Base-by-base conservation (phyloP, 73 alveolate genomes). In the Paramecium caudatum region DNA sequence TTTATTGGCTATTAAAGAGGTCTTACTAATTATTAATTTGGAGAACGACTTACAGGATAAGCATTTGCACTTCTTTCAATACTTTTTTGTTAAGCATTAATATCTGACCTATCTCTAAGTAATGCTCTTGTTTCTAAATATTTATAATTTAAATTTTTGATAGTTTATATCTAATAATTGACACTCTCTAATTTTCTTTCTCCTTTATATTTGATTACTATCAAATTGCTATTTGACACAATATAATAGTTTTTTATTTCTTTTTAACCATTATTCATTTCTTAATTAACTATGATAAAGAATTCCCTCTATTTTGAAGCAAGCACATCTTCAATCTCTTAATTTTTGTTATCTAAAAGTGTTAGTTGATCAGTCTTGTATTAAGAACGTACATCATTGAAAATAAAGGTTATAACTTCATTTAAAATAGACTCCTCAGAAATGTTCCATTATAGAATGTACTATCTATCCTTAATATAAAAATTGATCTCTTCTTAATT, bases 11-110 rank as follows among this genome's bases (percentile, higher is more conserved):
- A 30, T 27, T 82, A 27, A 21, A 27, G 41, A n/a, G n/a, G n/a
- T n/a, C n/a, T n/a, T 21, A 55, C 1, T 55, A 23, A 9, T 23
- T 55, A 21, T 27, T 55, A 27, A 7, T 5, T 55, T 0, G 19
- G 23, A 3, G 46, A 55, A 27, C 30, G 16, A 10, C 23, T 55
- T 55, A 50, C 30, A 25, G 78, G 78, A 50, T 50, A 50, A 2
- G 78, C 5, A 8, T 17, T 50, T n/a, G 78, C 78, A 50, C 78
- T 50, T 50, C 78, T 50, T 7, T 50, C 78, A 3, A 50, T 19
- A 21, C 78, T 50, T 50, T 50, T 9, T 50, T 50, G 21, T 19
- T 50, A 7, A 7, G 21, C 30, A 4, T 25, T 50, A 15, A 50
- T 16, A 8, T 50, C 30, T 16, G 10, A 25, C 21, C 13, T 50